Base-by-base conservation (phyloP, 306 rosid genomes). In the Prinsepia uniflora region DNA sequence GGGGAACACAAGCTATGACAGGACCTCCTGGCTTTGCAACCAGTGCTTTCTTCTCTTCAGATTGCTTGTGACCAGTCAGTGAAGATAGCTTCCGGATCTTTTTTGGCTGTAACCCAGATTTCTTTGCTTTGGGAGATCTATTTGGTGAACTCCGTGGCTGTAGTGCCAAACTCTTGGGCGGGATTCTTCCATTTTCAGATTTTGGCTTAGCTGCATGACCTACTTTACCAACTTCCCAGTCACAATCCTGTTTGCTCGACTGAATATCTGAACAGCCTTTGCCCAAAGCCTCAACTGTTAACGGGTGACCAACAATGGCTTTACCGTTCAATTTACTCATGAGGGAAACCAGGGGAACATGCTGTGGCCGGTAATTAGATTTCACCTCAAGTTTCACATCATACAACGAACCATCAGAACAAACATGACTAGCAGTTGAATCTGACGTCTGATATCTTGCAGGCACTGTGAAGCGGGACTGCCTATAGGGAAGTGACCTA, bases 251-350 rank as follows among this genome's bases (percentile, higher is more conserved):
- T 79, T 70, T 75, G 56, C 76, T 74, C 78, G 81, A 75, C 76
- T 81, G n/a, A 41, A 50, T 72, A 59, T 86, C 87, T 68, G 84
- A 87, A 50, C 72, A 72, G 58, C 97, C 87, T 4, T 90, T 90
- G 41, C 77, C 82, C 82, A 91, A 79, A 40, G 67, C 85, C 84
- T 91, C 97, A 62, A 89, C 82, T 4, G 90, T 76, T 63, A 94
- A 72, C 69, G 96, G 99, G 84, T 94, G 97, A 62, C 99, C 99
- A 18, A 94, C 86, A 63, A 94, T 82, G 75, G 99, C 95, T 80
- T 91, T 89, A 58, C 96, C 89, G 50, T 81, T 87, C 86, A 89
- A 63, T 79, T 94, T 89, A 75, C 99, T 94, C 91, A 81, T 91
- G 47, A 91, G 90, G 17, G 97, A 94, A 82, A 94, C 99, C 82